Percentiles rank a stretch among this genome's conserved stretches.
Evolutionary conservation across 2,329 filamentous ascomycete genomes (phyloP).

Genomic region (Aspergillus vadensis): DNA sequence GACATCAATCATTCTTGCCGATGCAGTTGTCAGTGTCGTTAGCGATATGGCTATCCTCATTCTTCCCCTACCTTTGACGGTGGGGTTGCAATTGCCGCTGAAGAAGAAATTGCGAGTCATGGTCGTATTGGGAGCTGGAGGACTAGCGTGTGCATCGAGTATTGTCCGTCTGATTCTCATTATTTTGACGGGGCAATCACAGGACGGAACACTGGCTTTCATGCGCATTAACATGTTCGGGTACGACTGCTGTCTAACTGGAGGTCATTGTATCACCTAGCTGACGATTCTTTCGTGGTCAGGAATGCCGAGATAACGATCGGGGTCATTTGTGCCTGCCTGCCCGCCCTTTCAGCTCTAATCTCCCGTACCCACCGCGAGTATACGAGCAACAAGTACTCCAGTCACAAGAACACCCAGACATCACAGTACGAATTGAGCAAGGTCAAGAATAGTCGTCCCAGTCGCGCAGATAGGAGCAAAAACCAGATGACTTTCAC

Average conservation of each 20-base stretch:
- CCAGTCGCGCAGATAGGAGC: conserved; percentile 20
- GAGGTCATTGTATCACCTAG: background rate
- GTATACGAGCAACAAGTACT: conserved; percentile 26
- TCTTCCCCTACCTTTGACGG: conserved; percentile 52
- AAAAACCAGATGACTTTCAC: conserved; percentile 19
- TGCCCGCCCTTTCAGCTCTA: conserved; percentile 42
- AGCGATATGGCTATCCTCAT: conserved; percentile 59
- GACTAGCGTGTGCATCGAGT: conserved; percentile 32
- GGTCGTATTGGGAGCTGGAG: conserved; percentile 53
- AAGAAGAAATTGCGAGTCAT: conserved; percentile 52
- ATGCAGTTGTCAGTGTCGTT: conserved; percentile 61
- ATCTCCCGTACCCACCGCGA: conserved; percentile 36
- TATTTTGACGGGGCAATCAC: conserved; percentile 23
- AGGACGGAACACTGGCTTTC: conserved; percentile 29
- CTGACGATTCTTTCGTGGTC: conserved; percentile 24
- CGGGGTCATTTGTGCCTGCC: conserved; percentile 45
- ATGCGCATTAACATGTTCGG: conserved; percentile 37
- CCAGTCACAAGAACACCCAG: background rate
- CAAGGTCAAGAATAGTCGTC: conserved; percentile 19
- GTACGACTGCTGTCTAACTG: conserved; percentile 30
- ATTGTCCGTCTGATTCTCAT: conserved; percentile 32
- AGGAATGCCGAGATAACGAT: conserved; percentile 45
- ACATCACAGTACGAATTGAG: conserved; percentile 27
- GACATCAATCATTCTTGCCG: conserved; percentile 50
- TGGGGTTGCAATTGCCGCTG: conserved; percentile 47